Percentiles rank a stretch among this genome's conserved stretches.
These are phyloP conservation scores for Lablab purpureus DNA, from an alignment of 306 rosid genomes.

Conservation along the genomic window DNA sequence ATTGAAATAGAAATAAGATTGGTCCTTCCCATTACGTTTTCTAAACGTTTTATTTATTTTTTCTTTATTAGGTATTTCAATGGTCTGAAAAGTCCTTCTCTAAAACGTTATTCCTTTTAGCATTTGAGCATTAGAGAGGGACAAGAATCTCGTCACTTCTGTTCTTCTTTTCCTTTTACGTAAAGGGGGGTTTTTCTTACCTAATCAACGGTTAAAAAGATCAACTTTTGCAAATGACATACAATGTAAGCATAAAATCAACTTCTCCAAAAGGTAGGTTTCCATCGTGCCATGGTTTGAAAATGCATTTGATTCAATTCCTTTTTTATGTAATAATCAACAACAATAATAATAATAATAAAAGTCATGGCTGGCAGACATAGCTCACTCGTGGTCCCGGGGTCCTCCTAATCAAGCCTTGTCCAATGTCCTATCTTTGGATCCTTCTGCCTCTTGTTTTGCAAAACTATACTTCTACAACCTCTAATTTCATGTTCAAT, in stretches of 20 bases:
- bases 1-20: constrained; percentile 15
- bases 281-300: constrained; percentile 21
- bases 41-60: background rate
- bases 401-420: constrained; percentile 1
- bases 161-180: background rate
- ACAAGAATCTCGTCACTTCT: constrained; percentile 40
- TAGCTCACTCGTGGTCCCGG: constrained; percentile 2
- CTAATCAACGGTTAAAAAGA: constrained; percentile 35
- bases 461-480: background rate
- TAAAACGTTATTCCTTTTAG: constrained; percentile 50
- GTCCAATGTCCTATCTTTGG: background rate
- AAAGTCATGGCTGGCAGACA: constrained; percentile 24
- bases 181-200: background rate
- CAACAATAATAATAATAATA: background rate
- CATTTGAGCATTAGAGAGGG: constrained; percentile 48
- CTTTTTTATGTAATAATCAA: background rate
- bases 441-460: background rate
- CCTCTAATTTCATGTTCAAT: background rate
- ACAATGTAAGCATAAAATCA: constrained; percentile 2
- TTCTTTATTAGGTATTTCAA: background rate
- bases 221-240: constrained; percentile 3
- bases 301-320: constrained; percentile 28
- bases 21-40: constrained; percentile 20
- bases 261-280: constrained; percentile 37
- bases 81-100: constrained; percentile 26